These are phyloP conservation scores for Alternaria metachromatica DNA, from an alignment of 2,329 filamentous ascomycete species.

Conservation along the genomic window DNA sequence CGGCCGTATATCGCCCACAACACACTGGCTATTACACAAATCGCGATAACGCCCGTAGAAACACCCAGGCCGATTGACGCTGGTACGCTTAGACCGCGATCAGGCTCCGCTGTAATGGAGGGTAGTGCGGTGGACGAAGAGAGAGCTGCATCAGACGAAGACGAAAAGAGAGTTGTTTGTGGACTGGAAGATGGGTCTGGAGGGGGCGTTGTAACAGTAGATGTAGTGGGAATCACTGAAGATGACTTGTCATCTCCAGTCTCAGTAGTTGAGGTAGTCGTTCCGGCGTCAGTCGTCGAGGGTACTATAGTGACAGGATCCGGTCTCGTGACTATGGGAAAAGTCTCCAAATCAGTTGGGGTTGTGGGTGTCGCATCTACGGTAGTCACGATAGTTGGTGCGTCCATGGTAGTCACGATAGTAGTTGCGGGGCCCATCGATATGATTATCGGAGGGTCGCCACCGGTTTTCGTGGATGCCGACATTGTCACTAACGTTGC, in stretches of 20 bases:
- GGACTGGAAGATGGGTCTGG: neutral
- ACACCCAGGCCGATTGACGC: neutral
- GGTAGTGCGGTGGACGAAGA: neutral
- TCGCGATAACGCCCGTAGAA: neutral
- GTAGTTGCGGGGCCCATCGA: constrained; percentile 2
- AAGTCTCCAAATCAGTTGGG: neutral
- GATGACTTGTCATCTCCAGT: neutral
- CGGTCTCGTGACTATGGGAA: neutral
- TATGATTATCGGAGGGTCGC: neutral
- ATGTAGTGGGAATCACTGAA: neutral
- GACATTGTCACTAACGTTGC: neutral
- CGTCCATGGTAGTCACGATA: neutral
- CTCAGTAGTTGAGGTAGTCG: neutral
- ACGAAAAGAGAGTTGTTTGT: neutral
- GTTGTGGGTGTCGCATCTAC: neutral
- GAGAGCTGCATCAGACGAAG: neutral
- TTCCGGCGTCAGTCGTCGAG: neutral
- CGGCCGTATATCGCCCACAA: neutral
- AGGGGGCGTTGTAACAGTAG: neutral
- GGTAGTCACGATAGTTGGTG: neutral
- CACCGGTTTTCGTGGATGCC: neutral
- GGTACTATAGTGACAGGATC: neutral
- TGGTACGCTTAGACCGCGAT: neutral
- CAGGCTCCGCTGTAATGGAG: neutral
- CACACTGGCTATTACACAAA: neutral